Evolutionary conservation across 2,329 filamentous ascomycete genomes (phyloP).

Genomic region (Venturia carpophila): DNA sequence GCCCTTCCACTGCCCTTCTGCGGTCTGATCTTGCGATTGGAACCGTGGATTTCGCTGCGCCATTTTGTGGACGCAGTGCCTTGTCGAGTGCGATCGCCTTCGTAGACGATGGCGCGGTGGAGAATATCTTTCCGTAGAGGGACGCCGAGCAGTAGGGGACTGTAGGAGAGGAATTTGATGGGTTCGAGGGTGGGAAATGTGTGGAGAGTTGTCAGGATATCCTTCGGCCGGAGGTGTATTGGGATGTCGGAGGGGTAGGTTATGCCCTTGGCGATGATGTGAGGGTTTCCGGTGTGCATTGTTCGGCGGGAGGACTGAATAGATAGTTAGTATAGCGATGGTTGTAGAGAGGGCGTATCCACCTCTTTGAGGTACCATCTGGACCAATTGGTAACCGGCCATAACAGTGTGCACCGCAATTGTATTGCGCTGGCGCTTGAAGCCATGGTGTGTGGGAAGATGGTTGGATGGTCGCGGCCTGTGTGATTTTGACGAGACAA

Average conservation of each 20-base stretch:
- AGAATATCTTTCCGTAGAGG: constrained; percentile 86
- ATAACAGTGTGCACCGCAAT: neutral
- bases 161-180: constrained; percentile 66
- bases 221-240: constrained; percentile 35
- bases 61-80: constrained; percentile 81
- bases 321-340: no score
- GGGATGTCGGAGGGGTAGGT: constrained; percentile 20
- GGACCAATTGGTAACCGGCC: neutral
- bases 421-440: neutral
- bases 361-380: neutral
- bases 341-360: neutral
- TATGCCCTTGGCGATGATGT: constrained; percentile 9
- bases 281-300: constrained; percentile 22
- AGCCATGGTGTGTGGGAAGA: neutral
- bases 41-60: constrained; percentile 75
- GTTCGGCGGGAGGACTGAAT: constrained; percentile 23
- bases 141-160: constrained; percentile 72
- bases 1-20: constrained; percentile 83
- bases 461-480: neutral
- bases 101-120: constrained; percentile 84
- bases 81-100: constrained; percentile 80
- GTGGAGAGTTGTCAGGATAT: constrained; percentile 79
- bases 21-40: constrained; percentile 67
- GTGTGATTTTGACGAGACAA: neutral
- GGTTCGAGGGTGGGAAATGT: constrained; percentile 86